Conservation (phyloP, 2,329 filamentous ascomycete genomes). For the Sporothrix brunneoviolacea region DNA sequence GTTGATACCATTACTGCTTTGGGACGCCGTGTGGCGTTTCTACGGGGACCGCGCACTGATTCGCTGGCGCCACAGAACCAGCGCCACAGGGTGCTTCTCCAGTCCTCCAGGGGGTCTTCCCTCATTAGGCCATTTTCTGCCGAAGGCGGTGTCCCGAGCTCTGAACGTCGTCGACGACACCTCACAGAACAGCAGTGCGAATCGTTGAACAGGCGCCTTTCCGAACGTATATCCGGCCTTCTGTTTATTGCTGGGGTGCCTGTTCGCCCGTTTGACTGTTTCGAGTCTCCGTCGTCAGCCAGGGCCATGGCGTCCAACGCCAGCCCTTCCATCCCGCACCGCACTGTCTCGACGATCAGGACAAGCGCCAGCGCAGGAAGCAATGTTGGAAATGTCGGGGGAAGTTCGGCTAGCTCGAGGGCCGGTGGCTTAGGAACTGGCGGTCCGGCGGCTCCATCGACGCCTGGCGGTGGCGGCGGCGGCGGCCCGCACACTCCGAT, state of each 20-base stretch:
- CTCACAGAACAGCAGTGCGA: neutral
- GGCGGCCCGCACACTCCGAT: conserved; percentile 56
- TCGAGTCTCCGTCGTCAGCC: neutral
- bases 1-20: conserved; percentile 27
- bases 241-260: neutral
- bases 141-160: conserved; percentile 11
- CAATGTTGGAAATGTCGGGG: neutral
- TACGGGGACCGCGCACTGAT: conserved; percentile 16
- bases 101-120: neutral
- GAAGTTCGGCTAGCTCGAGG: conserved; percentile 3
- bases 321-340: conserved; percentile 45
- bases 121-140: conserved; percentile 2
- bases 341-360: conserved; percentile 52
- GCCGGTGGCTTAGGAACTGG: too few relatives aligned
- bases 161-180: neutral
- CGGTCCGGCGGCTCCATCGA: conserved; percentile 19
- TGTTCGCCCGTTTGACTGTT: too few relatives aligned
- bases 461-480: conserved; percentile 19
- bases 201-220: neutral
- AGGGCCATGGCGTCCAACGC: conserved; percentile 37
- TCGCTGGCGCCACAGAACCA: neutral
- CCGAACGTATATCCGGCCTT: neutral
- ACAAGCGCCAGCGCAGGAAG: conserved; percentile 25
- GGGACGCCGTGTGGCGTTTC: conserved; percentile 20
- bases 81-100: too few relatives aligned